Conservation (phyloP, 139 green algal genomes). For the Pycnococcus provasolii region DNA sequence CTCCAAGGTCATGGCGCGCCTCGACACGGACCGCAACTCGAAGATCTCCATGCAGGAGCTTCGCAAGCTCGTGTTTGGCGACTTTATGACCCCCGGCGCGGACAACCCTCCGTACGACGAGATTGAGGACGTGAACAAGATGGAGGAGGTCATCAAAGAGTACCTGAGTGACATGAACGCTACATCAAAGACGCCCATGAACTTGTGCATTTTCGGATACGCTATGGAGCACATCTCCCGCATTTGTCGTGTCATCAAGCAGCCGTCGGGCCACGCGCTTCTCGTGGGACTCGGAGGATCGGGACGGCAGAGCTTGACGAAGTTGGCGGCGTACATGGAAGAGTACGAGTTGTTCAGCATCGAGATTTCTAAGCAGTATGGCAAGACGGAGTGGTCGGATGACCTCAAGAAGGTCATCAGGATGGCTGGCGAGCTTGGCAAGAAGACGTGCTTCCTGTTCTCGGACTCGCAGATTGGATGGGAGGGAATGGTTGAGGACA, state of each 20-base stretch:
- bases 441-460: slow-evolving; percentile 57
- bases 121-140: slow-evolving; percentile 27
- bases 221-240: slow-evolving; percentile 58
- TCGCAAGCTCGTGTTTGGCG: slow-evolving; percentile 32
- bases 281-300: slow-evolving; percentile 46
- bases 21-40: neutral
- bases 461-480: slow-evolving; percentile 63
- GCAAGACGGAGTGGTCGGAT: slow-evolving; percentile 42
- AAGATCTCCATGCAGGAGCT: slow-evolving; percentile 21
- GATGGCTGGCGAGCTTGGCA: slow-evolving; percentile 50
- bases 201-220: slow-evolving; percentile 51
- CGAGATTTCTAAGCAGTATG: slow-evolving; percentile 38
- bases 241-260: slow-evolving; percentile 56
- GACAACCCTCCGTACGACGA: slow-evolving; percentile 31
- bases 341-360: slow-evolving; percentile 48
- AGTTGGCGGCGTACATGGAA: slow-evolving; percentile 51
- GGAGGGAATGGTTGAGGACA: slow-evolving; percentile 63
- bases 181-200: slow-evolving; percentile 45
- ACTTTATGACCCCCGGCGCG: slow-evolving; percentile 37
- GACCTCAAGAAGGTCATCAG: slow-evolving; percentile 52
- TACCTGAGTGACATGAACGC: slow-evolving; percentile 58
- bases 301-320: slow-evolving; percentile 47
- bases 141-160: slow-evolving; percentile 46
- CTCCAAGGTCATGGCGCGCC: slow-evolving; percentile 31
- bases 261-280: slow-evolving; percentile 58